These are phyloP conservation scores for Canavalia gladiata DNA, from an alignment of 306 rosid genomes.

Conservation along the genomic window DNA sequence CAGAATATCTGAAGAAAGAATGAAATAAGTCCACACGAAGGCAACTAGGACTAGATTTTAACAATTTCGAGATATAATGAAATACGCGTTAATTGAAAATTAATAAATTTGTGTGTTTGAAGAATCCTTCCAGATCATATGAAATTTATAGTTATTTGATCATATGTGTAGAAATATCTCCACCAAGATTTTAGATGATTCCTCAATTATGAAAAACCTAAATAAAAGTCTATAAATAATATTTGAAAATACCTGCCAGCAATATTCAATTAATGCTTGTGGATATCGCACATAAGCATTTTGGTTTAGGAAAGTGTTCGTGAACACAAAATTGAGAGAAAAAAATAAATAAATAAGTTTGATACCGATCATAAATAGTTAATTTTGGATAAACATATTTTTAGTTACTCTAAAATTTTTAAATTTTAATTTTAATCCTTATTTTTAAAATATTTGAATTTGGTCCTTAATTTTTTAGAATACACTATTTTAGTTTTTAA, in stretches of 20 bases:
- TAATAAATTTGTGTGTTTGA: neutral
- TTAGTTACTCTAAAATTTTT: too few species aligned
- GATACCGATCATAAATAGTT: too few species aligned
- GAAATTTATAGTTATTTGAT: neutral
- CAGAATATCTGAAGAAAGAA: neutral
- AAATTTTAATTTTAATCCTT: too few species aligned
- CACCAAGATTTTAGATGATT: conserved; percentile 12
- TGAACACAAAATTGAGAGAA: too few species aligned
- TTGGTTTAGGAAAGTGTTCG: too few species aligned
- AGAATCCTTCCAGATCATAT: conserved; percentile 27
- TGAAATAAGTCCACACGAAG: neutral
- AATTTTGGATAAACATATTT: too few species aligned
- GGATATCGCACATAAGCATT: neutral
- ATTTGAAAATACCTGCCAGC: neutral
- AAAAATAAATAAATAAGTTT: too few species aligned
- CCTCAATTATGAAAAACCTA: neutral
- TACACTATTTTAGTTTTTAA: too few species aligned
- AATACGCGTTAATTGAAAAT: neutral
- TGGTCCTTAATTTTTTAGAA: too few species aligned
- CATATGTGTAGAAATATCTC: neutral
- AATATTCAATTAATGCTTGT: neutral
- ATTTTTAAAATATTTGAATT: too few species aligned
- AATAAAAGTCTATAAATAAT: neutral
- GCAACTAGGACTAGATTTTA: conserved; percentile 35
- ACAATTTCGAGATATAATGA: conserved; percentile 15